Conservation (phyloP, 2,329 filamentous ascomycete species). For the Colletotrichum abscissum region DNA sequence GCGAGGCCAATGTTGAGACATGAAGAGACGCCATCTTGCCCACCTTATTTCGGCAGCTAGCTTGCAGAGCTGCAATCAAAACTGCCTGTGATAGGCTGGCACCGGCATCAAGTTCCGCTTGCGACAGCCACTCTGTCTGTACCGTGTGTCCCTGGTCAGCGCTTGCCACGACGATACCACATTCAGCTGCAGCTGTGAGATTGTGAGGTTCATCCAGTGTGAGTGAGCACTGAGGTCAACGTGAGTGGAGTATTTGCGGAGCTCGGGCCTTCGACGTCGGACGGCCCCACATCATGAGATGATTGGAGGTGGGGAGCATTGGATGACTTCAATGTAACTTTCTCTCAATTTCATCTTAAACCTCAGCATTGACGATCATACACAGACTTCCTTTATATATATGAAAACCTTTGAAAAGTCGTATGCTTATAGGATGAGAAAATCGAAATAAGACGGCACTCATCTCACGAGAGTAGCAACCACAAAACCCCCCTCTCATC, state of each 20-base stretch:
- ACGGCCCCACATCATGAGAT: neutral
- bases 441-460: neutral
- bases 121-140: too few species aligned
- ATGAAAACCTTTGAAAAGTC: neutral
- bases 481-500: neutral
- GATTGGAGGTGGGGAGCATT: neutral
- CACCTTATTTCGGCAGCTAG: neutral
- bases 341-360: neutral
- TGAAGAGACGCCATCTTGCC: too few species aligned
- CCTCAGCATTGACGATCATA: neutral
- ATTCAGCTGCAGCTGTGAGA: neutral
- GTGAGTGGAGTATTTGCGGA: neutral
- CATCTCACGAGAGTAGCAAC: neutral
- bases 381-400: neutral
- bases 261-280: neutral
- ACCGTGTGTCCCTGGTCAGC: neutral
- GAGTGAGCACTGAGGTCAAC: neutral
- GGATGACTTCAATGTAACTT: neutral
- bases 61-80: neutral
- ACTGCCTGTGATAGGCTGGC: neutral
- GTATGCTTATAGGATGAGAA: neutral
- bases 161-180: neutral
- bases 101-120: neutral
- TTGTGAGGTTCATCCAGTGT: neutral
- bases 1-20: neutral